Evolutionary conservation across 2,329 filamentous ascomycete genomes (phyloP), one percentile per base, ranked within the genome.

Genomic region (Fusarium abutilonis): DNA sequence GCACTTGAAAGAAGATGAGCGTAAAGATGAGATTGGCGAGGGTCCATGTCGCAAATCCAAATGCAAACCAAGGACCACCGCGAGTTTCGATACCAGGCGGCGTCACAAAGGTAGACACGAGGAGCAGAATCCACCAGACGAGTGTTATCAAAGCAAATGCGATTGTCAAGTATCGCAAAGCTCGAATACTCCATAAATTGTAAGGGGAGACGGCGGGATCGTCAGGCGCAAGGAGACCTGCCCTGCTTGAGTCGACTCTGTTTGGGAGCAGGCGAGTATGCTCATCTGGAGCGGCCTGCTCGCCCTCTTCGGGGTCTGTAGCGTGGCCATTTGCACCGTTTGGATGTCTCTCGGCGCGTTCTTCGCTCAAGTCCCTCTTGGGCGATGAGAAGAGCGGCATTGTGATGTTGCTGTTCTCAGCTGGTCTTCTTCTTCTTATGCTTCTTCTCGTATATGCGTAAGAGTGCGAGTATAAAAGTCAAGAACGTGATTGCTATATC

Each of bases 51-150:
- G 92, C 88, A 76, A 91, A 98, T 62, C 89, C 86, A 73, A 97
- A 96, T 55, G 92, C 86, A 74, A 92, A 92, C 83, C 97, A 99
- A 35, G 91, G 92, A n/a, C 93, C 95, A 6, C 95, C 95, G 48
- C 92, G 87, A 9, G 88, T 90, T 73, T 95, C 87, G 74, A 98
- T 88, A 42, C 89, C 89, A 1, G 94, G 94, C 13, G 93, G 93
- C 49, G 91, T 97, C 67, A 96, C 88, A 77, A 99, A 99, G 65
- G 90, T 87, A 52, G 92, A 92, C 14, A 97, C 87, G n/a, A 99
- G 83, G 31, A 97, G 81, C 50, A 97, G 76, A 9, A 92, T 83
- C 94, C 95, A 98, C 94, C 94, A 98, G n/a, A 92, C 70, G 70
- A 96, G 92, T 52, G 88, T 91, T 68, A 93, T 73, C 47, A 87